Percentiles rank a stretch among this genome's conserved stretches.
These are phyloP conservation scores for Schizochytrium sp. DNA, from an alignment of 108 stramenopile species.

Conservation along the genomic window DNA sequence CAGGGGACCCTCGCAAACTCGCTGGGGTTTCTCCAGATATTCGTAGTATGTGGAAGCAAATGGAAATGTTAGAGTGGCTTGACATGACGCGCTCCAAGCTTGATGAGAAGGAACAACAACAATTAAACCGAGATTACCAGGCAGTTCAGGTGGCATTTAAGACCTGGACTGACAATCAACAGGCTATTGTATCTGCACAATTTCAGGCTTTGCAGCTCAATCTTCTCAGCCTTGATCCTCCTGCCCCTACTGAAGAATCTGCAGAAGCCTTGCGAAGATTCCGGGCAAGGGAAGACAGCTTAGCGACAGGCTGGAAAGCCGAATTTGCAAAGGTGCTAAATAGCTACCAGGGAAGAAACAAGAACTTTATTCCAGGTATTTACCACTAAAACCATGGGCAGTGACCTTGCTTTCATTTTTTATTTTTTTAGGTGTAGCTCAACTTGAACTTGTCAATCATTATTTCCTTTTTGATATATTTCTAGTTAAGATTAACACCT, in stretches of 20 bases:
- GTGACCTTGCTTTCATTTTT: too few relatives aligned
- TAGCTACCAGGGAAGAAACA: background rate
- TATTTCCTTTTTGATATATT: too few relatives aligned
- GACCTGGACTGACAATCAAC: background rate
- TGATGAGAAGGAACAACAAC: background rate
- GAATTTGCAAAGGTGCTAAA: background rate
- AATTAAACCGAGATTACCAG: background rate
- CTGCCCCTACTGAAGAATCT: background rate
- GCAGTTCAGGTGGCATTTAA: background rate
- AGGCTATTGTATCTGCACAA: background rate
- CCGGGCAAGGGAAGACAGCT: background rate
- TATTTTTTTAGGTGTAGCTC: too few relatives aligned
- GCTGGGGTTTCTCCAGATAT: slow-evolving; percentile 13
- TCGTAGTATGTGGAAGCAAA: slow-evolving; percentile 6
- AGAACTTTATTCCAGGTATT: too few relatives aligned
- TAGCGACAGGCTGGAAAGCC: background rate
- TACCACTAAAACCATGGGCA: too few relatives aligned
- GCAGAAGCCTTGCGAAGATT: background rate
- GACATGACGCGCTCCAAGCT: background rate
- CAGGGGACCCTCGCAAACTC: slow-evolving; percentile 4
- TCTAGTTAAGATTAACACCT: too few relatives aligned
- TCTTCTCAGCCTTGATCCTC: background rate
- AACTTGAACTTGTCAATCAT: too few relatives aligned
- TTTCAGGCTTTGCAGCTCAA: background rate
- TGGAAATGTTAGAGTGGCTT: slow-evolving; percentile 15